phyloP scores from a whole-genome alignment of 176 grass and related monocot genomes.

The Paspalum notatum region DNA sequence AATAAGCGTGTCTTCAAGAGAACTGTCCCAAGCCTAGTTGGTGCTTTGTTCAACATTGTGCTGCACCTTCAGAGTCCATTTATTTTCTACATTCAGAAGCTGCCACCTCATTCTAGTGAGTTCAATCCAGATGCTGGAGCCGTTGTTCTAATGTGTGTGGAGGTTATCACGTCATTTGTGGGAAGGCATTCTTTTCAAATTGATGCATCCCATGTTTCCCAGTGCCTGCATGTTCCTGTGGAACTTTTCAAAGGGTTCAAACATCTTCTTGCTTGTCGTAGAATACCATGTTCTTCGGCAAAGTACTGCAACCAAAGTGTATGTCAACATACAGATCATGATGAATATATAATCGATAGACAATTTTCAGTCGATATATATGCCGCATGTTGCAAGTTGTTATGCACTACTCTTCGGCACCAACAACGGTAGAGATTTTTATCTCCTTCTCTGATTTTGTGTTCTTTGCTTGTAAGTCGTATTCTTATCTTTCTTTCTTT shows the following conservation, averaged over 20 bases:
- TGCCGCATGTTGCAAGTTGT: constrained; percentile 91
- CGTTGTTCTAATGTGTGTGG: constrained; percentile 79
- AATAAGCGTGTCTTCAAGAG: constrained; percentile 79
- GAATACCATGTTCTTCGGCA: constrained; percentile 20
- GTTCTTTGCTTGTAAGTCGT: constrained; percentile 21
- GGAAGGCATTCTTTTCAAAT: constrained; percentile 75
- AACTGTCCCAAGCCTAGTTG: constrained; percentile 64
- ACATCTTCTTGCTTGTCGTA: constrained; percentile 43
- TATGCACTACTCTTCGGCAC: constrained; percentile 78
- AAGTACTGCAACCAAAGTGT: constrained; percentile 22
- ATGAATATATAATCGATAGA: constrained; percentile 63
- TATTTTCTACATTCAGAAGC: constrained; percentile 75
- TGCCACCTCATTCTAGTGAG: constrained; percentile 28
- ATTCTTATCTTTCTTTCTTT: background rate
- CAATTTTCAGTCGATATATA: constrained; percentile 81
- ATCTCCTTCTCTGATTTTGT: constrained; percentile 13
- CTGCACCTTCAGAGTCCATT: constrained; percentile 74
- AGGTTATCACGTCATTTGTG: constrained; percentile 79
- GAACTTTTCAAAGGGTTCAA: constrained; percentile 80
- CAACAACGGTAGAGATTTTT: constrained; percentile 61
- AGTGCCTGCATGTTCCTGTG: constrained; percentile 73
- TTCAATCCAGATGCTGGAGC: constrained; percentile 73
- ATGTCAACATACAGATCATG: constrained; percentile 24
- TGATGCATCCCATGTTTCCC: constrained; percentile 66
- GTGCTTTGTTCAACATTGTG: constrained; percentile 79